Percentiles rank a stretch among this genome's conserved stretches.
Evolutionary conservation across 352 stramenopile species (phyloP).

Genomic region (Phytopythium mirpurense): DNA sequence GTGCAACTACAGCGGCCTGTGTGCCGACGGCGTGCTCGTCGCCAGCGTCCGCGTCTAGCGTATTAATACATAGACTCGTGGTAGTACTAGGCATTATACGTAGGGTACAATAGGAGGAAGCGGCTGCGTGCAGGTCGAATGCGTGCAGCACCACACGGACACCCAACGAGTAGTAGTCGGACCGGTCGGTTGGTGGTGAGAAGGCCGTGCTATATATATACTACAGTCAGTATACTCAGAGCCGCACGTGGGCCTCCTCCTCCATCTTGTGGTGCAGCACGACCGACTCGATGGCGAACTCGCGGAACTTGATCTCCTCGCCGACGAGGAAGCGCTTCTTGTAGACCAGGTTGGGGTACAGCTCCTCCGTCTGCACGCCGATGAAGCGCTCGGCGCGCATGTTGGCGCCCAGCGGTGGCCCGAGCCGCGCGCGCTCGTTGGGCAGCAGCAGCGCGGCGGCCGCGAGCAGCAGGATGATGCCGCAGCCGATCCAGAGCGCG

Average conservation of each 20-base stretch:
- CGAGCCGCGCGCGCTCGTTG: constrained; percentile 23
- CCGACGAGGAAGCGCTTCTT: constrained; percentile 42
- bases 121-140: neutral
- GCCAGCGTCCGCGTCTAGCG: constrained; percentile 1
- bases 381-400: constrained; percentile 32
- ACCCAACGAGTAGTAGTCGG: too few relatives aligned
- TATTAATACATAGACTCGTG: too few relatives aligned
- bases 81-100: too few relatives aligned
- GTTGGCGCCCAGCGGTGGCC: constrained; percentile 17
- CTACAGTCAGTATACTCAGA: too few relatives aligned
- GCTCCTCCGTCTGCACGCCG: constrained; percentile 33
- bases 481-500: constrained; percentile 17
- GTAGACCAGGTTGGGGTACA: constrained; percentile 45
- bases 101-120: neutral
- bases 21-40: neutral
- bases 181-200: too few relatives aligned
- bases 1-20: neutral
- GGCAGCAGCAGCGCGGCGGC: constrained; percentile 22
- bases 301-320: constrained; percentile 40
- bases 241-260: constrained; percentile 14
- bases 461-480: constrained; percentile 17
- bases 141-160: neutral
- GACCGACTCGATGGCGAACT: constrained; percentile 36
- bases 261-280: constrained; percentile 35
- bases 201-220: too few relatives aligned